A percentile compares a stretch with the other conserved stretches of the same genome.
Conservation (phyloP, 768 basidiomycete species). For the Aureoboletus auriporus region DNA sequence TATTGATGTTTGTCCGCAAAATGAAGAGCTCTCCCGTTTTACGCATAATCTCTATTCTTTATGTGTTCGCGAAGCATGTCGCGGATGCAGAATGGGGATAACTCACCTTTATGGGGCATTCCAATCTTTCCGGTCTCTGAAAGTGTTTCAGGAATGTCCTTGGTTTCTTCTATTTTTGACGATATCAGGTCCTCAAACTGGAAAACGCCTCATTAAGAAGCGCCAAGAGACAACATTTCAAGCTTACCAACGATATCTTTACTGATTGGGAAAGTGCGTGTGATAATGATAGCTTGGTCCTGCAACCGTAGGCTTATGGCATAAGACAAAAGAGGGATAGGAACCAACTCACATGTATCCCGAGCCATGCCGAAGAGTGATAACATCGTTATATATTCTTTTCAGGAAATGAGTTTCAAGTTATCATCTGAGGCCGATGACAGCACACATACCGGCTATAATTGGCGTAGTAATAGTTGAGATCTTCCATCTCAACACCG, state of each 20-base stretch:
- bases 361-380: slow-evolving; percentile 89
- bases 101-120: slow-evolving; percentile 74
- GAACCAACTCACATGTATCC: slow-evolving; percentile 77
- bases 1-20: slow-evolving; percentile 89
- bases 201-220: background rate
- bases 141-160: slow-evolving; percentile 90
- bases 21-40: slow-evolving; percentile 95
- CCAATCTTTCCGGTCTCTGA: slow-evolving; percentile 94
- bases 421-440: slow-evolving; percentile 21
- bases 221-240: slow-evolving; percentile 4
- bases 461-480: slow-evolving; percentile 96
- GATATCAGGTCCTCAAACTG: slow-evolving; percentile 93
- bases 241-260: slow-evolving; percentile 82
- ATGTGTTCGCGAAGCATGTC: slow-evolving; percentile 12
- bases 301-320: slow-evolving; percentile 28
- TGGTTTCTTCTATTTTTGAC: slow-evolving; percentile 92
- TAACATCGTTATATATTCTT: slow-evolving; percentile 96
- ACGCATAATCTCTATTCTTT: slow-evolving; percentile 82
- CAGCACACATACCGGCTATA: slow-evolving; percentile 72
- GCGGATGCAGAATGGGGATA: background rate
- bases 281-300: slow-evolving; percentile 94
- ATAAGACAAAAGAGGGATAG: slow-evolving; percentile 7
- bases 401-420: slow-evolving; percentile 24
- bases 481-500: slow-evolving; percentile 92
- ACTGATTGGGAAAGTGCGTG: slow-evolving; percentile 96